Conservation (phyloP, 257 asterid species). For the Solanum ossicruentum region DNA sequence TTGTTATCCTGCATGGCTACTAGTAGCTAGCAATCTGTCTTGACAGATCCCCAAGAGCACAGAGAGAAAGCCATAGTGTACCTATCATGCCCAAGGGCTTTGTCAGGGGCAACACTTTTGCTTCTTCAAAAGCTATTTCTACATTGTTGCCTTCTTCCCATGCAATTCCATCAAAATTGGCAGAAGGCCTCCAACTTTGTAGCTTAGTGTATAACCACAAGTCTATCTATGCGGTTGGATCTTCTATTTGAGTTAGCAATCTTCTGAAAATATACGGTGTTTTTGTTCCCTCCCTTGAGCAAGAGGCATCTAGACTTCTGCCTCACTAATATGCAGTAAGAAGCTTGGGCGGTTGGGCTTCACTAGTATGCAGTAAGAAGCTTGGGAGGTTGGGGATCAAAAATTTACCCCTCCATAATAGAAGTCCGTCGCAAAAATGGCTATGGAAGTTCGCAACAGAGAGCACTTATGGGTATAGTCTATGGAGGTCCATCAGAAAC, state of each 20-base stretch:
- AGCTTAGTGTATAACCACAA: not conserved
- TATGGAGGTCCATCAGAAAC: too few species aligned
- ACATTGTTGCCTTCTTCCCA: not conserved
- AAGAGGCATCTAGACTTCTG: not conserved
- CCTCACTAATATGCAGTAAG: not conserved
- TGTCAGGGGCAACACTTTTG: not conserved
- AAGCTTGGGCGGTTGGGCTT: too few species aligned
- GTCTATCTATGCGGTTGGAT: not conserved
- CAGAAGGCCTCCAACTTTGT: not conserved
- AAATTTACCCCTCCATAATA: too few species aligned
- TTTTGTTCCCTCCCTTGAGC: not conserved
- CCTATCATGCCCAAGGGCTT: not conserved
- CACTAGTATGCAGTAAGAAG: too few species aligned
- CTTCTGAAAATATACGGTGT: not conserved
- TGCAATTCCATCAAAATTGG: not conserved
- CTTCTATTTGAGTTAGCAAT: not conserved
- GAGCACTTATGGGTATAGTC: too few species aligned
- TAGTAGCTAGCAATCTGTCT: not conserved
- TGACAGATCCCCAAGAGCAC: not conserved
- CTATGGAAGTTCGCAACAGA: too few species aligned
- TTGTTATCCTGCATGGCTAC: not conserved
- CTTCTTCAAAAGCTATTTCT: not conserved
- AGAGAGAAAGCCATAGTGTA: not conserved
- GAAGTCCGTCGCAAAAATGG: too few species aligned
- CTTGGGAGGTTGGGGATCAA: too few species aligned